Percentiles rank a stretch among this genome's conserved stretches.
Evolutionary conservation across 2,329 filamentous ascomycete species (phyloP).

Genomic region (Ophiocordyceps unilateralis): DNA sequence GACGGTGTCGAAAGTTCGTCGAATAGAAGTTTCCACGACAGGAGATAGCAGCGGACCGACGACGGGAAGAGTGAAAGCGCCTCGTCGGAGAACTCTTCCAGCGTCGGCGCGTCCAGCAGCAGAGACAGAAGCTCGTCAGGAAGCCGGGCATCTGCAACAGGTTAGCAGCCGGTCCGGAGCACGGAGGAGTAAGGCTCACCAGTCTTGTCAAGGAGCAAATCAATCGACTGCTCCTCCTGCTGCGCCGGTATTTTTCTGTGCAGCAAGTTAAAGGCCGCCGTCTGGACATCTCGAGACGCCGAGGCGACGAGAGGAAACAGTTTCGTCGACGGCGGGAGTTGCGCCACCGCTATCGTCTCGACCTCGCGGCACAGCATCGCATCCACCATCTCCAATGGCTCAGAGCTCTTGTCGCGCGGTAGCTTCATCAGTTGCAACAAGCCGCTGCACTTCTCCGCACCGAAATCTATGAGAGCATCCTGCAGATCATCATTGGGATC

Average conservation of each 20-base stretch:
- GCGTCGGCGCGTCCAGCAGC: conserved; percentile 58
- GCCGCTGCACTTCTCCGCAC: conserved; percentile 35
- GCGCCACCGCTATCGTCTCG: conserved; percentile 41
- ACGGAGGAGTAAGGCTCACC: conserved; percentile 13
- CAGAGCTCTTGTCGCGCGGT: conserved; percentile 27
- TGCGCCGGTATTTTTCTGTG: conserved; percentile 60
- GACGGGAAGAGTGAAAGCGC: conserved; percentile 52
- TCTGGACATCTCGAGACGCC: conserved; percentile 58
- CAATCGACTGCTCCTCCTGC: conserved; percentile 71
- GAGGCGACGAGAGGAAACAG: conserved; percentile 64
- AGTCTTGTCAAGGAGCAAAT: conserved; percentile 54
- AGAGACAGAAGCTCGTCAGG: conserved; percentile 76
- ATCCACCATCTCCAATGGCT: conserved; percentile 61
- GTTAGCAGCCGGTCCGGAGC: background rate
- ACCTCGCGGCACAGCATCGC: conserved; percentile 55
- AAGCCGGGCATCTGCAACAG: conserved; percentile 39
- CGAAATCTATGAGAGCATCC: conserved; percentile 50
- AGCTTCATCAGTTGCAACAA: conserved; percentile 47
- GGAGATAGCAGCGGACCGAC: conserved; percentile 58
- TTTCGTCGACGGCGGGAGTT: conserved; percentile 45
- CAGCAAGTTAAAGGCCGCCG: conserved; percentile 63
- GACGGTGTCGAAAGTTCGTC: conserved; percentile 67
- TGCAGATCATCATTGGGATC: conserved; percentile 75
- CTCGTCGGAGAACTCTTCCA: conserved; percentile 49
- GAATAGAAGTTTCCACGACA: conserved; percentile 82